Evolutionary conservation across 1,284 basidiomycete genomes (phyloP).

Genomic region (Moesziomyces antarcticus): DNA sequence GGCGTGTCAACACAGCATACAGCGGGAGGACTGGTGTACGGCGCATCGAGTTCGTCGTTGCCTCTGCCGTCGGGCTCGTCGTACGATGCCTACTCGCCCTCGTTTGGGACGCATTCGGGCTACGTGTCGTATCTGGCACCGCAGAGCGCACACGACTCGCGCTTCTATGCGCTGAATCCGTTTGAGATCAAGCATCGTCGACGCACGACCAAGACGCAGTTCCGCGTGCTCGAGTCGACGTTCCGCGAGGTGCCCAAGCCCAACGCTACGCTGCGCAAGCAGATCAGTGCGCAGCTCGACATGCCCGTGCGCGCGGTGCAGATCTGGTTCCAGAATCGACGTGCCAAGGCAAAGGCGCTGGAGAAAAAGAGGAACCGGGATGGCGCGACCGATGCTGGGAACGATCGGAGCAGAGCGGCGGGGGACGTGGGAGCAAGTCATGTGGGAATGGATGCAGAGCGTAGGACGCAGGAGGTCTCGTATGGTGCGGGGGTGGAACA

Average conservation of each 20-base stretch:
- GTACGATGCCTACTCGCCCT: slow-evolving; percentile 10
- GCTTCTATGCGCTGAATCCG: slow-evolving; percentile 50
- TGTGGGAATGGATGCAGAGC: background rate
- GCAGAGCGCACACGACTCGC: slow-evolving; percentile 14
- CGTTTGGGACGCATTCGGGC: slow-evolving; percentile 12
- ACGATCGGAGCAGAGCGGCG: too few relatives aligned
- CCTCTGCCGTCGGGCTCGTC: background rate
- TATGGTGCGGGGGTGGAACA: slow-evolving; percentile 1
- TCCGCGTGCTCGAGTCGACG: slow-evolving; percentile 55
- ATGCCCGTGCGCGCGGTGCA: slow-evolving; percentile 59
- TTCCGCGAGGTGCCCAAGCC: slow-evolving; percentile 59
- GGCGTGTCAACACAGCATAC: slow-evolving; percentile 3
- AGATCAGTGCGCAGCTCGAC: slow-evolving; percentile 53
- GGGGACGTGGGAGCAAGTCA: background rate
- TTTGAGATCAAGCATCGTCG: slow-evolving; percentile 63
- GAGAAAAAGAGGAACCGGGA: slow-evolving; percentile 36
- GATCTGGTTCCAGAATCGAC: slow-evolving; percentile 61
- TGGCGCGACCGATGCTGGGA: background rate
- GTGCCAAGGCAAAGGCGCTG: slow-evolving; percentile 58
- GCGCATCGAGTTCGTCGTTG: slow-evolving; percentile 9
- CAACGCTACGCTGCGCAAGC: slow-evolving; percentile 51
- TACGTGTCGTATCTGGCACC: slow-evolving; percentile 35
- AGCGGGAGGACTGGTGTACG: slow-evolving; percentile 23
- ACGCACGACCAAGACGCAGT: slow-evolving; percentile 61
- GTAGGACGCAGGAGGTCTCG: slow-evolving; percentile 1